Evolutionary conservation across 805 yeast species (phyloP).

Genomic region (Candida stauntonica): DNA sequence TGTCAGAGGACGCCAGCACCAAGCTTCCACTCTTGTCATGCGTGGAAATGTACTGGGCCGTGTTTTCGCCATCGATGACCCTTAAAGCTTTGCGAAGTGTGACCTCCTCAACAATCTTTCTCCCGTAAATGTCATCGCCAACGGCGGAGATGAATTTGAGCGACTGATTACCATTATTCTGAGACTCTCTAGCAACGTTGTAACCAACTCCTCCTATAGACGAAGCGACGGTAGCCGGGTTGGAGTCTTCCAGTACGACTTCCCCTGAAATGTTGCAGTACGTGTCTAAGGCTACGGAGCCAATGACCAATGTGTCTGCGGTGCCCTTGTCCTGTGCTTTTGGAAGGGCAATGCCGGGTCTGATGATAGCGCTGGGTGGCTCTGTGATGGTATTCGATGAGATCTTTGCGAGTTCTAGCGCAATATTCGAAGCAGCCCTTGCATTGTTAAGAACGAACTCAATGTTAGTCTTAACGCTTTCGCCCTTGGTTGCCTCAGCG

Average conservation of each 20-base stretch:
- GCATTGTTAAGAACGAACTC: slow-evolving; percentile 79
- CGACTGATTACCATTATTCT: slow-evolving; percentile 29
- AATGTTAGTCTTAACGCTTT: slow-evolving; percentile 64
- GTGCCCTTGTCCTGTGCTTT: too few species aligned
- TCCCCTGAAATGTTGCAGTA: slow-evolving; percentile 42
- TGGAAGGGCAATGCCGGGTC: too few species aligned
- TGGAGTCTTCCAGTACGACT: slow-evolving; percentile 53
- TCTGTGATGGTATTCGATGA: too few species aligned
- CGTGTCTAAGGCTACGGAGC: slow-evolving; percentile 74
- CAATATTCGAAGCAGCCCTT: slow-evolving; percentile 59
- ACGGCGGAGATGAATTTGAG: slow-evolving; percentile 52
- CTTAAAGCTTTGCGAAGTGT: slow-evolving; percentile 27
- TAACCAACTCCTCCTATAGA: slow-evolving; percentile 83
- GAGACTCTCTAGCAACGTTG: slow-evolving; percentile 67
- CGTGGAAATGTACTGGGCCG: slow-evolving; percentile 73
- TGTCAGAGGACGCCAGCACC: slow-evolving; percentile 77
- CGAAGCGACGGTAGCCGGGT: slow-evolving; percentile 57
- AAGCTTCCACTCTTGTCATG: slow-evolving; percentile 62
- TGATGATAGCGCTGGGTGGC: too few species aligned
- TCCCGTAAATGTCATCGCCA: slow-evolving; percentile 56
- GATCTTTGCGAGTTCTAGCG: slow-evolving; percentile 33
- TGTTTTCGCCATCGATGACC: slow-evolving; percentile 23
- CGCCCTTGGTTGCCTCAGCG: slow-evolving; percentile 64
- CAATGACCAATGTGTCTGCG: slow-evolving; percentile 54
- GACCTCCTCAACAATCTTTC: slow-evolving; percentile 32